Evolutionary conservation across 306 rosid species (phyloP).

Genomic region (Castanopsis chinensis): DNA sequence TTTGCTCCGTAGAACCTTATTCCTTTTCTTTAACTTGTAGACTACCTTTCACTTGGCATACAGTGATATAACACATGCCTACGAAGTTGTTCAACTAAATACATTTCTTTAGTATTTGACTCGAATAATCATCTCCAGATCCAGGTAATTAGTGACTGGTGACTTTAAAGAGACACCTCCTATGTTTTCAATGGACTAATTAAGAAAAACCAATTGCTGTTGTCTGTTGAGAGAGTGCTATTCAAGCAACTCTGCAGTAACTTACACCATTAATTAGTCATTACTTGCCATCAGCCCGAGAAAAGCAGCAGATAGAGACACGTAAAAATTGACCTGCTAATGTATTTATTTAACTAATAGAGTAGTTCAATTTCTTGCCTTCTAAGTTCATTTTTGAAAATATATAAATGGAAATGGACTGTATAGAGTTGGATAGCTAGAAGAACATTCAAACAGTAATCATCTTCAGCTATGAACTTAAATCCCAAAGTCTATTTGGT

Average conservation of each 20-base stretch:
- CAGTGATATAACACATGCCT: background rate
- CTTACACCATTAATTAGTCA: conserved; percentile 1
- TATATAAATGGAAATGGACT: background rate
- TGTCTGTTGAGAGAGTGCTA: conserved; percentile 7
- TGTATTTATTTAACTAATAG: conserved; percentile 20
- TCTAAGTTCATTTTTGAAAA: conserved; percentile 33
- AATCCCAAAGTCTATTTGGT: background rate
- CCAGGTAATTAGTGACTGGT: background rate
- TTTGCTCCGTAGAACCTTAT: background rate
- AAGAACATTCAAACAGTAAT: background rate
- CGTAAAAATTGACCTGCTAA: conserved; percentile 13
- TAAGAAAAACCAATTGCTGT: background rate
- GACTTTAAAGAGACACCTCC: background rate
- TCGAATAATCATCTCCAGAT: background rate
- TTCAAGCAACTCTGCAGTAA: conserved; percentile 20
- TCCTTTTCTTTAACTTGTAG: background rate
- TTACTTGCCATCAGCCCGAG: conserved; percentile 24
- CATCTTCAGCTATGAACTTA: conserved; percentile 7
- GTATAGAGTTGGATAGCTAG: background rate
- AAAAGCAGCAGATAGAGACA: conserved; percentile 4
- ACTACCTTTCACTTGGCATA: too few relatives aligned
- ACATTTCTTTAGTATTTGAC: background rate
- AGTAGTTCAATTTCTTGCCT: conserved; percentile 36
- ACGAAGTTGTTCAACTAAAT: background rate
- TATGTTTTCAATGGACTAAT: background rate